phyloP scores from a whole-genome alignment of 257 asterid species.

The Ilex asprella region DNA sequence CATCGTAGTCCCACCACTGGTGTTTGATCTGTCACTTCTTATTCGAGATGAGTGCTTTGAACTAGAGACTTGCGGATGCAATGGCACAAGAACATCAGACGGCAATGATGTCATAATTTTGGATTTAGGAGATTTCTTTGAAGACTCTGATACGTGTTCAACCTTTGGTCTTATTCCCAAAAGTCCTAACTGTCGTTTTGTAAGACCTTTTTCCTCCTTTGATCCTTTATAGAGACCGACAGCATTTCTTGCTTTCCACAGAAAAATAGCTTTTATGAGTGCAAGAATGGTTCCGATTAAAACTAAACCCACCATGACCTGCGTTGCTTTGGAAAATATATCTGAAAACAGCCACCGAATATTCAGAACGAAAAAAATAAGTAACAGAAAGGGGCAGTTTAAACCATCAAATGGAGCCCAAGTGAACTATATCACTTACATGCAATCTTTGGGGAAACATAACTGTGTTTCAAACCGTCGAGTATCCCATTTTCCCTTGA shows the following conservation, averaged over 20 bases:
- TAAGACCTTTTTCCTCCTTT: conserved; percentile 52
- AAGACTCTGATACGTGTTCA: conserved; percentile 42
- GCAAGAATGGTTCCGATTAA: conserved; percentile 57
- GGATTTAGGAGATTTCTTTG: conserved; percentile 69
- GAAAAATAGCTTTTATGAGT: conserved; percentile 48
- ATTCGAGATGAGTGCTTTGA: conserved; percentile 39
- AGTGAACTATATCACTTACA: conserved; percentile 43
- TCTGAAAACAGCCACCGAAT: conserved; percentile 34
- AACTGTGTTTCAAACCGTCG: conserved; percentile 25
- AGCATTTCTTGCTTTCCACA: conserved; percentile 46
- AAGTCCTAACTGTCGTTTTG: conserved; percentile 67
- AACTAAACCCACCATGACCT: conserved; percentile 35
- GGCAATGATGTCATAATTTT: conserved; percentile 44
- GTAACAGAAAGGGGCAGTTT: not conserved
- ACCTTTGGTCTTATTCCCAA: conserved; percentile 61
- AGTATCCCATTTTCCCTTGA: conserved; percentile 46
- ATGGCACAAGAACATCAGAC: conserved; percentile 62
- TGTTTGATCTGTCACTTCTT: conserved; percentile 51
- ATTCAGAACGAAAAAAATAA: not conserved
- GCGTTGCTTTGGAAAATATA: conserved; percentile 38
- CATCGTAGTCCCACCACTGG: conserved; percentile 41
- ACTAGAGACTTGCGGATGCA: conserved; percentile 55
- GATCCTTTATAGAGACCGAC: conserved; percentile 51
- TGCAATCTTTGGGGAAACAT: conserved; percentile 42
- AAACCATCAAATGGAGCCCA: not conserved